These are phyloP conservation scores for Staphylotrichum tortipilum DNA, from an alignment of 495 filamentous ascomycete species.

Conservation along the genomic window DNA sequence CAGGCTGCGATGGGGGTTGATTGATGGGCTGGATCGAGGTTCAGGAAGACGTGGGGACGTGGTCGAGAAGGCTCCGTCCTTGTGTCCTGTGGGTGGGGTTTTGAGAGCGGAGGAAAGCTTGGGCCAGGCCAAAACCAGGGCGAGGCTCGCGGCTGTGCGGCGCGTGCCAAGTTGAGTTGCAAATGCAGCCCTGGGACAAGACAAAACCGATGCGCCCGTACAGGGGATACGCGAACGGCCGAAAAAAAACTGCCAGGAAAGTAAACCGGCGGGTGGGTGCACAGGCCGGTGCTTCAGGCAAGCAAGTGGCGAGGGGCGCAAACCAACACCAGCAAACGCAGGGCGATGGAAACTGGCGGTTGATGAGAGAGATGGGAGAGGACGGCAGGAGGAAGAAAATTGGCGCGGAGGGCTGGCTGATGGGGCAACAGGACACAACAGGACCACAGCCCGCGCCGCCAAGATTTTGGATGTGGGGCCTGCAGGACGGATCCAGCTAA, in stretches of 20 bases:
- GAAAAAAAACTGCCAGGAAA: too few relatives aligned
- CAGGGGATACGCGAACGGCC: not conserved
- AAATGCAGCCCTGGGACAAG: too few relatives aligned
- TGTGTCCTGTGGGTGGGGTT: conserved; percentile 1
- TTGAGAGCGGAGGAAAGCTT: not conserved
- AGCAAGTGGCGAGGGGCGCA: too few relatives aligned
- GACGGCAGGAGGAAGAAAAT: not conserved
- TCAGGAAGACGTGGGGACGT: not conserved
- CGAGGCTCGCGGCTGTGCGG: not conserved
- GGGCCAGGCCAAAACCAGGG: not conserved
- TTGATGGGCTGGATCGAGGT: not conserved
- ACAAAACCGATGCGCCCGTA: not conserved
- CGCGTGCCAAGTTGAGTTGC: not conserved
- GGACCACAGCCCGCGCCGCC: too few relatives aligned
- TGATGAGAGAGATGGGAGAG: not conserved
- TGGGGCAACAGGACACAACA: not conserved
- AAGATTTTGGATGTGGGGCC: too few relatives aligned
- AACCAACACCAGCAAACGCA: too few relatives aligned
- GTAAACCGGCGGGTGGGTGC: too few relatives aligned
- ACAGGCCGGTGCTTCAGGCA: too few relatives aligned
- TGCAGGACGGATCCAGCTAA: too few relatives aligned
- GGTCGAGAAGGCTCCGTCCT: not conserved
- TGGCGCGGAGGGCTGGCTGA: too few relatives aligned
- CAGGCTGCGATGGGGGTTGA: not conserved
- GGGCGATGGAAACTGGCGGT: not conserved